Evolutionary conservation across 2,329 filamentous ascomycete species (phyloP).

Genomic region (Alternaria solani): DNA sequence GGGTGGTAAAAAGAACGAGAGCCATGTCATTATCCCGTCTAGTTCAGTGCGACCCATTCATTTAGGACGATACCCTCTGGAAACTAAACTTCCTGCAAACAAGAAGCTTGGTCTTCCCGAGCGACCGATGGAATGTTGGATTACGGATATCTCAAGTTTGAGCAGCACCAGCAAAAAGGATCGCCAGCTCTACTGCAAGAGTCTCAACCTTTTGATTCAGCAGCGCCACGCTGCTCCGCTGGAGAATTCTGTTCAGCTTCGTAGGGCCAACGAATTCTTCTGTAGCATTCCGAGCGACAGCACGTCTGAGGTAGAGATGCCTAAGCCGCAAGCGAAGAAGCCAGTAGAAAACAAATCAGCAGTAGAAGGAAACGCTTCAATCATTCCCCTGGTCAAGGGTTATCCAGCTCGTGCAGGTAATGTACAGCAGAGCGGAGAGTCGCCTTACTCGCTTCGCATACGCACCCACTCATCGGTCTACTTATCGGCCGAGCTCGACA

Average conservation of each 20-base stretch:
- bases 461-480: neutral
- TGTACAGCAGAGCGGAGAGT: neutral
- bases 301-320: too few relatives aligned
- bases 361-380: too few relatives aligned
- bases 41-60: neutral
- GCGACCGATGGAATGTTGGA: neutral
- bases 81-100: neutral
- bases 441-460: neutral
- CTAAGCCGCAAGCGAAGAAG: too few relatives aligned
- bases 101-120: neutral
- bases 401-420: neutral
- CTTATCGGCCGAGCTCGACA: neutral
- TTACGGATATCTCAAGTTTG: neutral
- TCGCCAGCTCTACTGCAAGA: neutral
- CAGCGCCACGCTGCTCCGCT: neutral
- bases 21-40: neutral
- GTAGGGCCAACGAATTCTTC: too few relatives aligned
- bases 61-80: neutral
- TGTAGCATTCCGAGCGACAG: too few relatives aligned
- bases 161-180: neutral
- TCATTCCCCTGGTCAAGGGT: neutral
- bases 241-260: too few relatives aligned
- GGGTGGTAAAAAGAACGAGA: neutral
- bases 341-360: too few relatives aligned
- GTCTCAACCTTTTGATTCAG: neutral